Conservation (phyloP, 2,329 filamentous ascomycete species). For the Fusarium nygamai region DNA sequence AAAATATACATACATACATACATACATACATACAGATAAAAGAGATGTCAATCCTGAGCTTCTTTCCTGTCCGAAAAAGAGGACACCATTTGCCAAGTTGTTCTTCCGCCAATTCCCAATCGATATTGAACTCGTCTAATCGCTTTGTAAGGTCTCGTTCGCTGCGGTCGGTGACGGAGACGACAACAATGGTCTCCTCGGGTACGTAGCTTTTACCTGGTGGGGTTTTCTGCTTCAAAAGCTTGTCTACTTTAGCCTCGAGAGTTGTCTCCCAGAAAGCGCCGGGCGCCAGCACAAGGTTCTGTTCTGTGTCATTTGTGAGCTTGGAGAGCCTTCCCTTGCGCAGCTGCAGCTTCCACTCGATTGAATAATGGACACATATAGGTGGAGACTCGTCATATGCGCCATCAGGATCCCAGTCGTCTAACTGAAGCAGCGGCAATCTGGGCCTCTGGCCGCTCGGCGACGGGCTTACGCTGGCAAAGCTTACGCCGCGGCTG, state of each 20-base stretch:
- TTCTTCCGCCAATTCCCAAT: slow-evolving; percentile 12
- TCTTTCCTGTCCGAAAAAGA: slow-evolving; percentile 14
- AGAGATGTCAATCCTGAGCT: slow-evolving; percentile 13
- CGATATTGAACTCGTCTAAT: background rate
- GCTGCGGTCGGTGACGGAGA: no score
- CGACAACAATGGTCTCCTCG: background rate
- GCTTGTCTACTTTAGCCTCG: background rate
- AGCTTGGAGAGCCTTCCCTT: slow-evolving; percentile 5
- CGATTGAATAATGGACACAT: slow-evolving; percentile 15
- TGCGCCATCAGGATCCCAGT: slow-evolving; percentile 8
- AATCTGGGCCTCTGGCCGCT: background rate
- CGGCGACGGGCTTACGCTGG: background rate
- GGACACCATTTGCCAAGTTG: slow-evolving; percentile 8
- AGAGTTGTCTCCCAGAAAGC: slow-evolving; percentile 17
- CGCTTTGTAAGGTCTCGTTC: no score
- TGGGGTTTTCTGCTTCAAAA: background rate
- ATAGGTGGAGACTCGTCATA: slow-evolving; percentile 15
- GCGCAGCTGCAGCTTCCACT: slow-evolving; percentile 16
- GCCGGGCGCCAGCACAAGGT: slow-evolving; percentile 8
- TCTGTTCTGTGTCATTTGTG: slow-evolving; percentile 4
- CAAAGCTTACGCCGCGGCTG: background rate
- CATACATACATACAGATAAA: no score
- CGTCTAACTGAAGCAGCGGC: slow-evolving; percentile 7
- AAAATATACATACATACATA: no score
- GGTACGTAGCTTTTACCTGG: background rate